These are phyloP conservation scores for Pseudomassariella vexata DNA, from an alignment of 2,329 filamentous ascomycete genomes.

Conservation along the genomic window DNA sequence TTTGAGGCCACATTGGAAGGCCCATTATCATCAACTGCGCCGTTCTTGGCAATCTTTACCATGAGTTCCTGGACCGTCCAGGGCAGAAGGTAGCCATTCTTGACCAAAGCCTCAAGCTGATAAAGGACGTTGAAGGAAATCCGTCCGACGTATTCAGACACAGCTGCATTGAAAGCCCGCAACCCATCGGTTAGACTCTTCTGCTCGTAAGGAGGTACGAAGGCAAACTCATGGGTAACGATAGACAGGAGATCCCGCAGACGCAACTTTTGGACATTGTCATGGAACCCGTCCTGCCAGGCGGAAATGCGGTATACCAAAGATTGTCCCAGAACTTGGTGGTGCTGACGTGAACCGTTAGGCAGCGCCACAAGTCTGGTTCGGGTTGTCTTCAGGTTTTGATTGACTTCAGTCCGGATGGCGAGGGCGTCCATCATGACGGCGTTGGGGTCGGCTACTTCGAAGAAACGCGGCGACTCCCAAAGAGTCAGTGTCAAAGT, in stretches of 20 bases:
- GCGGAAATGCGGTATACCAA: conserved; percentile 37
- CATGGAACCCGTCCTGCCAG: conserved; percentile 18
- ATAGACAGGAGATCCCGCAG: conserved; percentile 19
- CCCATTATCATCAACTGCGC: conserved; percentile 7
- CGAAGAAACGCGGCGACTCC: conserved; percentile 45
- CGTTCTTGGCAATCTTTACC: conserved; percentile 30
- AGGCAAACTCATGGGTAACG: conserved; percentile 17
- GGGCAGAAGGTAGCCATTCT: conserved; percentile 58
- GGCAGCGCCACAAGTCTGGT: conserved; percentile 24
- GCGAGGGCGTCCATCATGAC: not conserved
- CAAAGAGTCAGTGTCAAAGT: conserved; percentile 45
- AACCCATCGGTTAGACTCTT: conserved; percentile 17
- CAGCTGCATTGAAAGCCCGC: conserved; percentile 25
- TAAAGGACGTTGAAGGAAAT: conserved; percentile 52
- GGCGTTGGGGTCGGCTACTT: conserved; percentile 4
- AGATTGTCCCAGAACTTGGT: conserved; percentile 30
- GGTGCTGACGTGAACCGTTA: conserved; percentile 19
- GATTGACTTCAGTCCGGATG: too few species aligned
- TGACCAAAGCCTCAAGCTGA: conserved; percentile 57
- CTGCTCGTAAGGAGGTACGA: conserved; percentile 8
- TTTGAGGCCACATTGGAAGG: not conserved
- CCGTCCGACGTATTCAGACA: conserved; percentile 20
- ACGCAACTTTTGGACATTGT: conserved; percentile 21
- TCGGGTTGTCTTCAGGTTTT: conserved; percentile 4
- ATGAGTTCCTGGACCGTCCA: conserved; percentile 41